Evolutionary conservation across 768 basidiomycete species (phyloP), one percentile per base, ranked within the genome.

Genomic region (Boletus sp.): DNA sequence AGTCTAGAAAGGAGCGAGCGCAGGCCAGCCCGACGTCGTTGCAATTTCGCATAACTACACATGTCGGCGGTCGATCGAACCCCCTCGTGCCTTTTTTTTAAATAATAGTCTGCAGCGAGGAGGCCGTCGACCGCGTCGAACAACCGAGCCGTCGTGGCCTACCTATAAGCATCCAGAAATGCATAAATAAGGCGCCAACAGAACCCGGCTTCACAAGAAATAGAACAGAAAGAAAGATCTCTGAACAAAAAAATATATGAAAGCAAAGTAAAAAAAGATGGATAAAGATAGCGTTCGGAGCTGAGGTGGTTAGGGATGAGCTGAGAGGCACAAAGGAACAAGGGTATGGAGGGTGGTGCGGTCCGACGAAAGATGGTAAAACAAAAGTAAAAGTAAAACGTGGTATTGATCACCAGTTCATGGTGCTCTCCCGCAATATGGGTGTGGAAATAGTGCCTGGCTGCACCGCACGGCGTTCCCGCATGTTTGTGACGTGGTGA

Each of bases 381-480:
- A n/a, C 11, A 20, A 35, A 24, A 12, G 12, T 0, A 28, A 33
- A 11, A 42, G 14, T 2, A 47, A 41, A 52, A 29, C 4, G 24
- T 11, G 28, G 32, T 29, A 56, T 15, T 7, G 42, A 41, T 78
- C 77, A 93, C 90, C 90, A 93, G 71, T 91, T 89, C 84, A 92
- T 84, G 63, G 85, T 92, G 73, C 86, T 93, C 75, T 90, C 87
- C 67, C 82, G 77, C 73, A 94, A 67, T 58, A 92, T 81, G 20
- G 92, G 91, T 50, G 88, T 82, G 3, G 86, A 87, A 58, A 93
- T 92, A 37, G 83, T 75, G 18, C 71, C 78, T n/a, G 87, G 80
- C 29, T 78, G 67, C 40, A 89, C 78, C 56, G 78, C 76, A 63
- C 84, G 76, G 47, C 89, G 78, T 74, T 87, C 82, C 54, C 78